Conservation (phyloP, 1,139 yeast genomes). For the Taphrina confusa region DNA sequence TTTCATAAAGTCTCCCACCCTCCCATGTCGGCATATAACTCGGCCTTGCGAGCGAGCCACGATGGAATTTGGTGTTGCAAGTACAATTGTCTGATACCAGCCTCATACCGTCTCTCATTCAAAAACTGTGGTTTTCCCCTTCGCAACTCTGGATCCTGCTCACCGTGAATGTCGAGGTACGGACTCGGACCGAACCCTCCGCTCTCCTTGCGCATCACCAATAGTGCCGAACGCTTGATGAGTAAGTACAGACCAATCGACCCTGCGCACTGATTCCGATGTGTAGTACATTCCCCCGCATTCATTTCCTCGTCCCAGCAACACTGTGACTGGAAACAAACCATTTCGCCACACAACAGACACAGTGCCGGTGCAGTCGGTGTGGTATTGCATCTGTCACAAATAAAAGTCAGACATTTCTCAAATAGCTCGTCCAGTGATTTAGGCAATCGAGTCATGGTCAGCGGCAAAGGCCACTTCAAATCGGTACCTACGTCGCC, state of each 20-base stretch:
- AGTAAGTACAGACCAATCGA: slow-evolving; percentile 75
- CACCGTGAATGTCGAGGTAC: slow-evolving; percentile 84
- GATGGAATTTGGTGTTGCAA: slow-evolving; percentile 77
- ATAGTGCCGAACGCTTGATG: slow-evolving; percentile 71
- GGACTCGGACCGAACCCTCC: slow-evolving; percentile 89
- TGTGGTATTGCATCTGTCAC: slow-evolving; percentile 47
- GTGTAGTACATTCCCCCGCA: slow-evolving; percentile 38
- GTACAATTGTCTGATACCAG: slow-evolving; percentile 69
- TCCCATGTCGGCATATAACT: slow-evolving; percentile 22
- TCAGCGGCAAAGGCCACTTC: slow-evolving; percentile 27
- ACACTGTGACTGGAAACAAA: slow-evolving; percentile 63
- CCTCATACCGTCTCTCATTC: slow-evolving; percentile 64
- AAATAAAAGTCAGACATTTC: slow-evolving; percentile 29
- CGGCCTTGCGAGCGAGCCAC: slow-evolving; percentile 63
- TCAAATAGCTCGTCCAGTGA: slow-evolving; percentile 36
- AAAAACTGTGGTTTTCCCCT: slow-evolving; percentile 72
- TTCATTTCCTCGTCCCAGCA: slow-evolving; percentile 46
- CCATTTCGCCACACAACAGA: slow-evolving; percentile 71
- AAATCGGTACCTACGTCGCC: not conserved
- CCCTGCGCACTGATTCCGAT: slow-evolving; percentile 52
- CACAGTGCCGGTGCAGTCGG: slow-evolving; percentile 83
- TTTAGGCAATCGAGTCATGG: slow-evolving; percentile 36
- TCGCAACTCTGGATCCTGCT: slow-evolving; percentile 69
- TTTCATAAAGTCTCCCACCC: slow-evolving; percentile 30
- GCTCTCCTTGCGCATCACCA: slow-evolving; percentile 57